Evolutionary conservation across 257 asterid species (phyloP).

Genomic region (Haberlea rhodopensis): DNA sequence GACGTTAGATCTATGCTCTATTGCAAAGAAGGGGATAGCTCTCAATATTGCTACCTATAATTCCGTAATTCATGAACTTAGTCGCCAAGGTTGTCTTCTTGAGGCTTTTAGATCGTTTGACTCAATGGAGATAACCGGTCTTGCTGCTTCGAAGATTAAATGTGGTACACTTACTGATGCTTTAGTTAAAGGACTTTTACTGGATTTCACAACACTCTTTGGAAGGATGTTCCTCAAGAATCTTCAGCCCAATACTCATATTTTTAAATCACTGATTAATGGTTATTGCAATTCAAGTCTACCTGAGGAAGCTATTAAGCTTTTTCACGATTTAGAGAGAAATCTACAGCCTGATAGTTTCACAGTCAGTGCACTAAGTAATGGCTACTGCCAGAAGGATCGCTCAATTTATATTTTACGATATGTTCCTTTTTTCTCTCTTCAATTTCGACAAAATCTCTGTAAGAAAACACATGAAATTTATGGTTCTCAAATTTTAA

Average conservation of each 20-base stretch:
- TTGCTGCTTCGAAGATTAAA: conserved; percentile 70
- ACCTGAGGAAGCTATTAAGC: conserved; percentile 54
- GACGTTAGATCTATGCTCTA: conserved; percentile 64
- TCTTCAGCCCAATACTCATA: conserved; percentile 48
- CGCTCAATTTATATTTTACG: conserved; percentile 57
- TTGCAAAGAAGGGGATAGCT: conserved; percentile 48
- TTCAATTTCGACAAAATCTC: too few species aligned
- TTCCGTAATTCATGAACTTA: conserved; percentile 66
- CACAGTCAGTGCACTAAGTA: conserved; percentile 66
- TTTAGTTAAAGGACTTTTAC: conserved; percentile 64
- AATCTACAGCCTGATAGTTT: conserved; percentile 68
- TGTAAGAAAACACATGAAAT: too few species aligned
- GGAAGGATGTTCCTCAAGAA: conserved; percentile 57
- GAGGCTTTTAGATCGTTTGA: conserved; percentile 86
- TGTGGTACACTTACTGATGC: conserved; percentile 75
- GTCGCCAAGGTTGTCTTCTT: conserved; percentile 72
- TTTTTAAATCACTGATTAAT: conserved; percentile 71
- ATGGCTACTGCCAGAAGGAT: conserved; percentile 72
- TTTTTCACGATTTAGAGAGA: conserved; percentile 60
- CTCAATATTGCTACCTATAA: conserved; percentile 62
- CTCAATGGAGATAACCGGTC: conserved; percentile 50
- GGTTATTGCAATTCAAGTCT: conserved; percentile 69
- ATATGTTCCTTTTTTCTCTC: too few species aligned
- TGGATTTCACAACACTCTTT: conserved; percentile 60
- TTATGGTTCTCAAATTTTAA: too few species aligned